Evolutionary conservation across 2,329 filamentous ascomycete genomes (phyloP).

Genomic region (Cordyceps farinosa): DNA sequence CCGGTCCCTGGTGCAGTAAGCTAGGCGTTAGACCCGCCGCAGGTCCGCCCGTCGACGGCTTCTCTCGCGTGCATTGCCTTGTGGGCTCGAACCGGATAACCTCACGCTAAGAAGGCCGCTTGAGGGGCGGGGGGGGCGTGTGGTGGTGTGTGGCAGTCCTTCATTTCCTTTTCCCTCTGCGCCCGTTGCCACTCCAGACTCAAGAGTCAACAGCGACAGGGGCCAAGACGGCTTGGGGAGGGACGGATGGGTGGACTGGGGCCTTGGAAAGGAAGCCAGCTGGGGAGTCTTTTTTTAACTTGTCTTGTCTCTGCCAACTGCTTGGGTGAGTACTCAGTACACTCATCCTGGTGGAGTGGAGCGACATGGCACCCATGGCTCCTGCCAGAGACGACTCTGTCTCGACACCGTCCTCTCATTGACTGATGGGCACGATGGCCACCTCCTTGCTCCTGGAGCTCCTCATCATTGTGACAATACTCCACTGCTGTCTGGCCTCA

Average conservation of each 20-base stretch:
- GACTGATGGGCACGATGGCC: neutral
- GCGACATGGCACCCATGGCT: constrained; percentile 4
- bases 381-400: constrained; percentile 7
- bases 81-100: constrained; percentile 18
- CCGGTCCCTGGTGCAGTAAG: neutral
- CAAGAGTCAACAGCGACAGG: constrained; percentile 9
- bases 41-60: constrained; percentile 14
- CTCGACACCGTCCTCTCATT: constrained; percentile 4
- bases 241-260: neutral
- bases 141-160: constrained; percentile 16
- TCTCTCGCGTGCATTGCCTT: constrained; percentile 19
- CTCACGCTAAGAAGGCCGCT: constrained; percentile 6
- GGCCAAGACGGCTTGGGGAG: neutral
- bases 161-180: constrained; percentile 13
- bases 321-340: neutral
- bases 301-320: neutral
- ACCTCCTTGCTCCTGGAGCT: neutral
- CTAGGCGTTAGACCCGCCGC: constrained; percentile 4
- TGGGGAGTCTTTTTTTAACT: constrained; percentile 6
- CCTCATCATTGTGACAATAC: constrained; percentile 9
- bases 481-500: neutral
- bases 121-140: neutral
- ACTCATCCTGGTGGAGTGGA: constrained; percentile 3
- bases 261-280: neutral
- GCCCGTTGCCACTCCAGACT: constrained; percentile 12